Evolutionary conservation across 2,329 filamentous ascomycete genomes (phyloP), one percentile per base, ranked within the genome.

Genomic region (Aspergillus cejpii): DNA sequence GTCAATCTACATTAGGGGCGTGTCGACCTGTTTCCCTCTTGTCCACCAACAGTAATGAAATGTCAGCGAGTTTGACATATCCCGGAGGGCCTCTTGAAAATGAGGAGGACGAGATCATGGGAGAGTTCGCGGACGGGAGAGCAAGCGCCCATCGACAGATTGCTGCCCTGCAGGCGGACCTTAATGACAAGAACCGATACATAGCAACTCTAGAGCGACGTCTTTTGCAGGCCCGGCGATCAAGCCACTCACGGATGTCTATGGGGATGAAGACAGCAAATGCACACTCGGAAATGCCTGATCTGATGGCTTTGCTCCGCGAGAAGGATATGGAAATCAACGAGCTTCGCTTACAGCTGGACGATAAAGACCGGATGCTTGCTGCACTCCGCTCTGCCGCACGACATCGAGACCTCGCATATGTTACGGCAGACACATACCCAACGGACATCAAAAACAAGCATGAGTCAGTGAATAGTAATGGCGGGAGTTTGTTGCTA

Each of bases 101-200:
- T 53, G 73, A 70, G 2, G 79, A 84, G 11, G 83, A 89, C 10
- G 84, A 88, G 45, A 84, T 79, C 33, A 61, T 83, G 11, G 90
- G 87, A 40, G 88, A 94, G 59, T 91, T 84, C 60, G 90, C 85
- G 14, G 89, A 96, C 57, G 91, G 90, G 1, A 84, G 79, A 20
- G 92, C 92, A 6, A 87, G 85, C 19, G 69, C 94, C 39, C 73
- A 83, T 34, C 80, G 87, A n/a, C 92, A 96, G 62, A 89, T 96
- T 55, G 81, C 83, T 39, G 86, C 94, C n/a, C 71, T 98, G 38
- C 92, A 95, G 65, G 81, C 89, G n/a, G 92, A 98, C 64, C 77
- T 98, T 37, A 80, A 79, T n/a, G 92, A 98, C 69, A 96, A 95
- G 72, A 97, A 92, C 57, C 85, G 92, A 24, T 98, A 98, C 65